Evolutionary conservation across 208 protist species (phyloP).

Genomic region (Tetramitus jugosus): DNA sequence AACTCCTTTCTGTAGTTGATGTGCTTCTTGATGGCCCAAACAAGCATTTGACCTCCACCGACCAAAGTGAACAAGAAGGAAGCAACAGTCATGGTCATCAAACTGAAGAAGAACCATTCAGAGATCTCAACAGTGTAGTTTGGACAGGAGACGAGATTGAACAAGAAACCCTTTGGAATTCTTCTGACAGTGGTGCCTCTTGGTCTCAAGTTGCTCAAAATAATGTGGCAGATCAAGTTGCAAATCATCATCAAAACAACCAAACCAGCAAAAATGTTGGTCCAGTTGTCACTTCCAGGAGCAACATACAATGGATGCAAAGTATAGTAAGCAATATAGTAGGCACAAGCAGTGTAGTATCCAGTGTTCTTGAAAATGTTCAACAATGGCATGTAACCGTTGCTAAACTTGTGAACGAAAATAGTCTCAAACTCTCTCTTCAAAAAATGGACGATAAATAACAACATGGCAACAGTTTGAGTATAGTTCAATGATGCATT

Average conservation of each 20-base stretch:
- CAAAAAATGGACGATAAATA: constrained; percentile 74
- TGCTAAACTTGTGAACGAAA: constrained; percentile 87
- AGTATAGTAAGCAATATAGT: constrained; percentile 72
- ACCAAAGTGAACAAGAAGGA: constrained; percentile 65
- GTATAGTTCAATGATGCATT: constrained; percentile 28
- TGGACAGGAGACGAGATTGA: constrained; percentile 77
- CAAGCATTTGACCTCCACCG: constrained; percentile 66
- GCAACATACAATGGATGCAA: constrained; percentile 70
- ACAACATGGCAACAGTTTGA: not conserved
- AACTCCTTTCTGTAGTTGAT: constrained; percentile 63
- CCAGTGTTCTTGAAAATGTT: constrained; percentile 88
- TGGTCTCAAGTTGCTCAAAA: constrained; percentile 68
- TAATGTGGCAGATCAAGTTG: constrained; percentile 77
- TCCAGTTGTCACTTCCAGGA: constrained; percentile 43
- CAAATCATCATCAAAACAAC: constrained; percentile 64
- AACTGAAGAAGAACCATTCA: constrained; percentile 76
- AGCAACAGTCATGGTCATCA: constrained; percentile 65
- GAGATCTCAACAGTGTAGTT: constrained; percentile 90
- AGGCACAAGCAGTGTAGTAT: constrained; percentile 87
- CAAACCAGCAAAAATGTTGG: constrained; percentile 40
- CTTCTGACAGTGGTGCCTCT: constrained; percentile 50
- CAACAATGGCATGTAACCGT: constrained; percentile 79
- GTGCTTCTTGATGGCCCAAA: constrained; percentile 74
- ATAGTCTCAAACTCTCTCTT: constrained; percentile 84
- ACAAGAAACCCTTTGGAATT: constrained; percentile 69